Base-by-base conservation (phyloP, 2,329 filamentous ascomycete species). In the Neocucurbitaria cava region DNA sequence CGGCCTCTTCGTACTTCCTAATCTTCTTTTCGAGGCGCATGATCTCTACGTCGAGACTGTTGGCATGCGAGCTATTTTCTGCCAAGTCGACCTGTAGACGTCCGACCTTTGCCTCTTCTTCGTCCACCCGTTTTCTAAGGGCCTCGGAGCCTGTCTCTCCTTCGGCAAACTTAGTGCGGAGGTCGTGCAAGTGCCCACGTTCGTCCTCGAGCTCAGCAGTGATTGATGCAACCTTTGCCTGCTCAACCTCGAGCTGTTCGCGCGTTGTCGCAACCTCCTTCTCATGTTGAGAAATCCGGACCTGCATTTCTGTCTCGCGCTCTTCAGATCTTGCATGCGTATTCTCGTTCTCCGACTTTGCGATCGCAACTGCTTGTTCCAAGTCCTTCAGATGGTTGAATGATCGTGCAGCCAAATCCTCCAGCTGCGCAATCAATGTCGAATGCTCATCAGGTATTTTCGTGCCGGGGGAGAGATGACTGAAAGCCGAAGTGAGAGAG, bases 141-240 rank as follows among this genome's bases (percentile, higher is more conserved):
- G 86, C 87, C 73, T 93, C 91, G 0, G 91, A 92, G 5, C 92
- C 92, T 3, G 88, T 92, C 74, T 95, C 91, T 15, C 91, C 92
- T 60, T 93, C 89, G 1, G 89, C 86, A 69, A 96, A 88, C 72
- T 89, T 89, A 15, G 81, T 79, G 52, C 90, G 86, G 20, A 96
- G 78, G 24, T 84, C 80, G 52, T 83, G 84, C 20, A 96, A 81
- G 64, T 95, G 89, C 13, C 83, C 79, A 35, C 90, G 87, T 55
- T 89, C 86, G 51, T 90, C 86, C 2, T 83, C 80, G n/a, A 88
- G 76, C 62, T 87, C 84, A 11, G 78, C 69, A 15, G 76, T 75
- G 30, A 86, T 69, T 0, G 78, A 77, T 1, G 71, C 70, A 7
- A 79, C 70, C 61, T 81, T 83, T 9, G 77, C 78, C 49, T 77